Percentiles rank a stretch among this genome's conserved stretches.
phyloP scores from a whole-genome alignment of 2,329 filamentous ascomycete genomes.

The Thelonectria blattea region DNA sequence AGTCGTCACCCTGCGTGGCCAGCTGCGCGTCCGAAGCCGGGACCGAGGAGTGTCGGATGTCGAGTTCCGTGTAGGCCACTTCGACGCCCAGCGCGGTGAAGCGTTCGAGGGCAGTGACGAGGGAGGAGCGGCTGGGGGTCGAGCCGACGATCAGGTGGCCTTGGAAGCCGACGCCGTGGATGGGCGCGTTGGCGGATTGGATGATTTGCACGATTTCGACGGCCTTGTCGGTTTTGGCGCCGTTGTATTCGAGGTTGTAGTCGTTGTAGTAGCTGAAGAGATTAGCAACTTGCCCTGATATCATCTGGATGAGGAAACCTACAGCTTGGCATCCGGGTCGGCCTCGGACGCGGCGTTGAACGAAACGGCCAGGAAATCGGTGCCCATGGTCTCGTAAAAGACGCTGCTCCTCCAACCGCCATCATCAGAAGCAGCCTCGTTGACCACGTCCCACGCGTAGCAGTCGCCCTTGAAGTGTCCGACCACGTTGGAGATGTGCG shows the following conservation, averaged over 20 bases:
- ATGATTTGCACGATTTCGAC: slow-evolving; percentile 53
- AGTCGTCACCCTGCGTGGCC: slow-evolving; percentile 55
- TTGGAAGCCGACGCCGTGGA: slow-evolving; percentile 69
- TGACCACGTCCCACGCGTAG: slow-evolving; percentile 70
- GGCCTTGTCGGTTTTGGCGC: slow-evolving; percentile 53
- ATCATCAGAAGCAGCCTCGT: slow-evolving; percentile 66
- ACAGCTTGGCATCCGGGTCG: slow-evolving; percentile 62
- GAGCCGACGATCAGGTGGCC: slow-evolving; percentile 63
- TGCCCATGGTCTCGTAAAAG: slow-evolving; percentile 62
- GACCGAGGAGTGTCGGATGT: slow-evolving; percentile 58
- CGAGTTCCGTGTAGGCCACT: slow-evolving; percentile 67
- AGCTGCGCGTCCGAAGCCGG: slow-evolving; percentile 50
- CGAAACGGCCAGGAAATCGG: slow-evolving; percentile 62
- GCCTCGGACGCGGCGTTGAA: slow-evolving; percentile 62
- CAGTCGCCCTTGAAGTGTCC: slow-evolving; percentile 65
- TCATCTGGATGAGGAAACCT: too few species aligned
- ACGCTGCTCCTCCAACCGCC: slow-evolving; percentile 58
- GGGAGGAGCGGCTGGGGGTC: slow-evolving; percentile 52
- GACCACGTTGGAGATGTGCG: slow-evolving; percentile 65
- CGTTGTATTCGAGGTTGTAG: slow-evolving; percentile 65
- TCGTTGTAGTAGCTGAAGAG: slow-evolving; percentile 52
- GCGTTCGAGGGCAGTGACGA: slow-evolving; percentile 53
- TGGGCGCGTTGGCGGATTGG: slow-evolving; percentile 56
- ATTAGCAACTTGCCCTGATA: too few species aligned
- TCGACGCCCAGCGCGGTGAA: slow-evolving; percentile 61